Conservation (phyloP, 1,284 basidiomycete species). For the Sporisorium reilianum region DNA sequence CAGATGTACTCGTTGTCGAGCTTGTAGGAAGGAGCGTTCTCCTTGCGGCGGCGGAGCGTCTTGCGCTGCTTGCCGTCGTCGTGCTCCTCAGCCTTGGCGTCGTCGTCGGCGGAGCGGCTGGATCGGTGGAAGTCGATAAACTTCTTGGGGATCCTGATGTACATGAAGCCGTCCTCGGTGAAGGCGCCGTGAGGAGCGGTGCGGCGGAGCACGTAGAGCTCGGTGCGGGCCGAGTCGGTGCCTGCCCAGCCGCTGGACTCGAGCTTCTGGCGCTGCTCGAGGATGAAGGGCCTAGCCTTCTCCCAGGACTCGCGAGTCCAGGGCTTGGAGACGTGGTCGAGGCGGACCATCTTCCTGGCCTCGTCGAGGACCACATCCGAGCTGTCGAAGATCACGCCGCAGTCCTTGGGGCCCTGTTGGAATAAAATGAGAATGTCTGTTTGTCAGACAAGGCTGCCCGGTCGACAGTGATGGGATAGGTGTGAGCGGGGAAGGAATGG, state of each 20-base stretch:
- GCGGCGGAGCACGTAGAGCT: conserved; percentile 62
- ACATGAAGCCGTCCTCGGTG: conserved; percentile 66
- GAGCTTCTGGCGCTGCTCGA: conserved; percentile 66
- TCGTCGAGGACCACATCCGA: conserved; percentile 56
- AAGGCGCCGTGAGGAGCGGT: conserved; percentile 60
- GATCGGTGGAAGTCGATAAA: conserved; percentile 65
- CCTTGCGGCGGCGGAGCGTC: conserved; percentile 55
- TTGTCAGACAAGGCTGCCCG: too few species aligned
- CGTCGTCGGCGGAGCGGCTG: conserved; percentile 47
- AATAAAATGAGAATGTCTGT: not conserved
- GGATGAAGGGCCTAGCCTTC: conserved; percentile 63
- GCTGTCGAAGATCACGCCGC: conserved; percentile 62
- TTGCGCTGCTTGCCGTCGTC: conserved; percentile 58
- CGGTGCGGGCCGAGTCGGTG: conserved; percentile 56
- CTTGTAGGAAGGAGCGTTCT: conserved; percentile 61
- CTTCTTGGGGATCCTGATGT: conserved; percentile 64
- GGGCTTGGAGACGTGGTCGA: conserved; percentile 63
- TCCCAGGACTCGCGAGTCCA: conserved; percentile 67
- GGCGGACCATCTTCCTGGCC: conserved; percentile 55
- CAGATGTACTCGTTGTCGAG: conserved; percentile 61
- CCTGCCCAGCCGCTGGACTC: conserved; percentile 60
- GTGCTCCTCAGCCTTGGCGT: conserved; percentile 37
- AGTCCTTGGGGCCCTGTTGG: conserved; percentile 55
- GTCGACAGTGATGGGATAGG: too few species aligned
- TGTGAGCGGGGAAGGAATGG: not conserved